phyloP scores from a whole-genome alignment of 2,329 filamentous ascomycete genomes.

The Epichloe sibirici region DNA sequence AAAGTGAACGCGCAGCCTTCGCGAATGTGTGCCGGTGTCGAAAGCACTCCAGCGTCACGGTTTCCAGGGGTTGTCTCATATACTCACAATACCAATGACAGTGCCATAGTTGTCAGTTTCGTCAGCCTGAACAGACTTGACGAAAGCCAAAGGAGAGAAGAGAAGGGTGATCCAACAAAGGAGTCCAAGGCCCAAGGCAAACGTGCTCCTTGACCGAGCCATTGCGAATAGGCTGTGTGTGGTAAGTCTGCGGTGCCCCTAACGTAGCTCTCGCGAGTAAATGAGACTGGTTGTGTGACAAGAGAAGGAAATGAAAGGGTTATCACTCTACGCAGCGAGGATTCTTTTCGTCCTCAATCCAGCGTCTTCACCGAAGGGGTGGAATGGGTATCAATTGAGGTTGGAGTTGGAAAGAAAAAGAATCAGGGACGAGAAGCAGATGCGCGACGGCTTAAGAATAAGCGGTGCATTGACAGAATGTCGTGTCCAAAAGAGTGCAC shows the following conservation, averaged over 20 bases:
- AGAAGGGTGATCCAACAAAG: conserved; percentile 86
- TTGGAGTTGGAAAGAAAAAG: conserved; percentile 13
- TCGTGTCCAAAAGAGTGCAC: conserved; percentile 30
- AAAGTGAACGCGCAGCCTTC: neutral
- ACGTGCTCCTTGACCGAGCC: conserved; percentile 51
- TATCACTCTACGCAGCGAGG: conserved; percentile 16
- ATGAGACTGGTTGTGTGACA: conserved; percentile 11
- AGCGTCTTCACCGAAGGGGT: conserved; percentile 15
- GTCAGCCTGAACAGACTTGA: conserved; percentile 62
- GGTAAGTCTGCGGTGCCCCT: conserved; percentile 9
- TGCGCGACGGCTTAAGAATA: conserved; percentile 24
- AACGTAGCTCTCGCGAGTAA: conserved; percentile 2
- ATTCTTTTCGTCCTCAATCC: conserved; percentile 17
- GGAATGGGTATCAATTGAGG: conserved; percentile 17
- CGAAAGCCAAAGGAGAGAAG: conserved; percentile 75
- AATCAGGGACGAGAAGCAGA: conserved; percentile 14
- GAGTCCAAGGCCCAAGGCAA: conserved; percentile 74
- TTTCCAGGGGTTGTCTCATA: neutral
- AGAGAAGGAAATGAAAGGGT: conserved; percentile 13
- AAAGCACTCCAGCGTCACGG: neutral
- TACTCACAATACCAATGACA: conserved; percentile 77
- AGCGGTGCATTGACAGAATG: conserved; percentile 19
- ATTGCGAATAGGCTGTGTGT: conserved; percentile 23
- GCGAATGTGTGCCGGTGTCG: neutral
- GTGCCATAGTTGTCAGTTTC: conserved; percentile 71